These are phyloP conservation scores for Hevea brasiliensis DNA, from an alignment of 345 rosid genomes.

Conservation along the genomic window DNA sequence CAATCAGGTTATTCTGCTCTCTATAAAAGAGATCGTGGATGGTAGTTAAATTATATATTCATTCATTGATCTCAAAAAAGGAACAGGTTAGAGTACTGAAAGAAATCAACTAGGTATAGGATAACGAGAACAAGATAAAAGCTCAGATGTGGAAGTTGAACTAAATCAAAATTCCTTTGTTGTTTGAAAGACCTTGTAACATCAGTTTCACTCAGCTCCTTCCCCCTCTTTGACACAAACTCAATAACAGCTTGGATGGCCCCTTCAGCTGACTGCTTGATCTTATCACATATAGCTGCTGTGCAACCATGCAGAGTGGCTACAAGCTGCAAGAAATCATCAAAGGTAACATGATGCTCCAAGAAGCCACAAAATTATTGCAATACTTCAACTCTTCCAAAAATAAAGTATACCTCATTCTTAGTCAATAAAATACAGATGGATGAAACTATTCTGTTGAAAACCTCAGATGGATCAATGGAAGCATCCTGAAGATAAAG, in stretches of 20 bases:
- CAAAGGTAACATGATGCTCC: conserved; percentile 30
- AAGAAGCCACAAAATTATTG: conserved; percentile 9
- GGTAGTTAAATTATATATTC: background rate
- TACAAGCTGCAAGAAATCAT: conserved; percentile 66
- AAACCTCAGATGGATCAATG: conserved; percentile 96
- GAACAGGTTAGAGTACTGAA: background rate
- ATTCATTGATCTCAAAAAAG: background rate
- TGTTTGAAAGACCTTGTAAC: conserved; percentile 56
- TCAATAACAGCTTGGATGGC: conserved; percentile 90
- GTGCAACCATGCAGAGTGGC: conserved; percentile 71
- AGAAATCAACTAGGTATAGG: background rate
- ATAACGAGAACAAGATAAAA: background rate
- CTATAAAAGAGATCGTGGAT: background rate
- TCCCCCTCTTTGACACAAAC: conserved; percentile 76
- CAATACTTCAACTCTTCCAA: conserved; percentile 15
- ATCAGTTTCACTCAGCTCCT: conserved; percentile 70
- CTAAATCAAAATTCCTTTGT: conserved; percentile 11
- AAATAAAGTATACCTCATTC: conserved; percentile 65
- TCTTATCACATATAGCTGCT: conserved; percentile 78
- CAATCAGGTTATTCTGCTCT: background rate
- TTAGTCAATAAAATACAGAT: conserved; percentile 63
- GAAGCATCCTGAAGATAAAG: conserved; percentile 78
- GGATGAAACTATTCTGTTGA: conserved; percentile 86
- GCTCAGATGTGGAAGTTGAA: conserved; percentile 1
- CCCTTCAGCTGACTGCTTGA: conserved; percentile 93